Conservation (phyloP, 208 protist genomes). For the Blechomonas ayalai region DNA sequence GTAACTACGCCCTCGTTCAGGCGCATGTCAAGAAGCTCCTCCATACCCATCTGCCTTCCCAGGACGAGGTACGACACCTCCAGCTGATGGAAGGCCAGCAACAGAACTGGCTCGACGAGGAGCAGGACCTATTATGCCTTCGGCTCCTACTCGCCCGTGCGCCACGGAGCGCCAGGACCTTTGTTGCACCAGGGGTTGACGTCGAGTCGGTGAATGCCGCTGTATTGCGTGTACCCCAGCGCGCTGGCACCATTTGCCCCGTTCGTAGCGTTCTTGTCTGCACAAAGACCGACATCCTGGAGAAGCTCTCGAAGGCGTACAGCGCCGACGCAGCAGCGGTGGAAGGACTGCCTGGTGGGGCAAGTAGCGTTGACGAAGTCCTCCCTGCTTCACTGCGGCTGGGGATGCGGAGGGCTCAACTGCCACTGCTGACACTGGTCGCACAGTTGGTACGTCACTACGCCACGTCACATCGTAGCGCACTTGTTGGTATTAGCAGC, state of each 20-base stretch:
- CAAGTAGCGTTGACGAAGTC: neutral
- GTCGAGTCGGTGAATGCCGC: constrained; percentile 25
- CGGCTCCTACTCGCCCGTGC: constrained; percentile 13
- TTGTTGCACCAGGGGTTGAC: constrained; percentile 12
- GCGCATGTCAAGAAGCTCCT: constrained; percentile 44
- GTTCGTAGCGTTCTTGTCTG: constrained; percentile 58
- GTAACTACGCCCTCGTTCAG: constrained; percentile 35
- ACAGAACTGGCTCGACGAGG: constrained; percentile 47
- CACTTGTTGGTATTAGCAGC: constrained; percentile 38
- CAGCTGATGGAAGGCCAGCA: constrained; percentile 54
- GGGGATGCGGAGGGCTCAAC: constrained; percentile 20
- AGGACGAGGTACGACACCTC: constrained; percentile 69
- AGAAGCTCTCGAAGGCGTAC: constrained; percentile 31
- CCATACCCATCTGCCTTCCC: constrained; percentile 39
- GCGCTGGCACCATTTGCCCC: constrained; percentile 19
- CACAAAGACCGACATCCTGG: constrained; percentile 64
- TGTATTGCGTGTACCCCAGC: constrained; percentile 15
- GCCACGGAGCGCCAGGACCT: neutral
- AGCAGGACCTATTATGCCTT: constrained; percentile 19
- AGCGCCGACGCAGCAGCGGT: constrained; percentile 2
- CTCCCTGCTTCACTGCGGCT: constrained; percentile 17
- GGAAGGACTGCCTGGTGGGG: constrained; percentile 13
- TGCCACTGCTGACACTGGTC: constrained; percentile 50
- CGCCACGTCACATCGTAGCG: constrained; percentile 50
- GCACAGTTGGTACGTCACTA: constrained; percentile 67